These are phyloP conservation scores for Adansonia rubrostipa DNA, from an alignment of 441 rosid genomes.

Conservation along the genomic window DNA sequence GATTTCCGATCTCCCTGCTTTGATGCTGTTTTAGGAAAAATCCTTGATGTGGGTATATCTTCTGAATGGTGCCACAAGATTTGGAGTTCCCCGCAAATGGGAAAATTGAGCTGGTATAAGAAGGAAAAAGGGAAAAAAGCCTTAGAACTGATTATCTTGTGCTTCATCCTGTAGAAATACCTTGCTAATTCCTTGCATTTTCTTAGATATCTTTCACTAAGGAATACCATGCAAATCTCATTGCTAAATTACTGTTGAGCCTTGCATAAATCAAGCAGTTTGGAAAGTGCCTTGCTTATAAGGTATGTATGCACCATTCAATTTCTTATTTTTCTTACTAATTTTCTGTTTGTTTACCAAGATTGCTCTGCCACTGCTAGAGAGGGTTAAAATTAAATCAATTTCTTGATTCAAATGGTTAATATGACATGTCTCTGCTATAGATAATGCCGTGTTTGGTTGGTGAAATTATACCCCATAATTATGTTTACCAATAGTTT, in stretches of 20 bases:
- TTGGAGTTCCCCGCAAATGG: neutral
- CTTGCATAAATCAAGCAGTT: neutral
- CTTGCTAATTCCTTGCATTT: neutral
- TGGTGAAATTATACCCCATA: no score
- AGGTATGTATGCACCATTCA: neutral
- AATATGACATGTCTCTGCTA: neutral
- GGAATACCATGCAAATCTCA: no score
- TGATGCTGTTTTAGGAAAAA: neutral
- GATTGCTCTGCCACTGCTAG: neutral
- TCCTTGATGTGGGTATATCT: conserved; percentile 5
- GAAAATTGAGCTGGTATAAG: neutral
- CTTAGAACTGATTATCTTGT: neutral
- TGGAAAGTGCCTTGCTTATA: neutral
- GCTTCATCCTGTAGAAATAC: neutral
- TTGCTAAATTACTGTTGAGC: neutral
- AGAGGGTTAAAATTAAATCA: neutral
- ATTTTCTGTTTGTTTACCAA: neutral
- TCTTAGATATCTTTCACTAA: neutral
- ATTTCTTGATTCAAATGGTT: neutral
- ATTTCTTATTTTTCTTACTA: neutral
- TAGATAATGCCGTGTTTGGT: neutral
- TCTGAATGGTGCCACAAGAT: neutral
- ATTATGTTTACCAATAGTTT: neutral
- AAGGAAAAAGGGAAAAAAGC: neutral
- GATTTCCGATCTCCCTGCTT: neutral